Evolutionary conservation across 768 basidiomycete species (phyloP).

Genomic region (Cantharellus anzutake): DNA sequence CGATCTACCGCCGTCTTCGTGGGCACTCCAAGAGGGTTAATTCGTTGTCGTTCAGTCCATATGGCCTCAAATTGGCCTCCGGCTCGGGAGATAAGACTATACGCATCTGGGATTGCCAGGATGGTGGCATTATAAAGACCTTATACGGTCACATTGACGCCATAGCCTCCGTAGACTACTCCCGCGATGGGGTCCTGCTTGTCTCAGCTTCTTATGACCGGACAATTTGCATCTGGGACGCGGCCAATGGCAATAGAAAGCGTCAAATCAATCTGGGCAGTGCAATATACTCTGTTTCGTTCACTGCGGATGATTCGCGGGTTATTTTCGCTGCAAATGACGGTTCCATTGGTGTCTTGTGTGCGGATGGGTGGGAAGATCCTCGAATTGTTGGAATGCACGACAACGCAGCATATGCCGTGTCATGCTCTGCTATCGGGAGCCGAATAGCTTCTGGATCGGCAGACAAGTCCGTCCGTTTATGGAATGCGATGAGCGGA

Average conservation of each 20-base stretch:
- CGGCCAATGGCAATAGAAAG: background rate
- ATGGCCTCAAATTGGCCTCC: background rate
- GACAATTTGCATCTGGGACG: background rate
- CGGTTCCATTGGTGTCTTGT: background rate
- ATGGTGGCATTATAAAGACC: too few species aligned
- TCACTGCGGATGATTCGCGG: background rate
- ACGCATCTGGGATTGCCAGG: background rate
- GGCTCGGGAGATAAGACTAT: background rate
- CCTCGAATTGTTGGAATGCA: conserved; percentile 16
- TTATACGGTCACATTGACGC: background rate
- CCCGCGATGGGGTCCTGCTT: background rate
- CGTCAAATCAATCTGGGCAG: background rate
- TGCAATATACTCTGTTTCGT: background rate
- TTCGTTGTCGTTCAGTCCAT: too few species aligned
- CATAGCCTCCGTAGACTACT: background rate
- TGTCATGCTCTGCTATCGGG: conserved; percentile 26
- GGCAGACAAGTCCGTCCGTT: conserved; percentile 23
- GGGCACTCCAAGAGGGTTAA: too few species aligned
- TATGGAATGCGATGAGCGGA: conserved; percentile 18
- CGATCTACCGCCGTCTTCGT: too few species aligned
- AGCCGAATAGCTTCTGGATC: conserved; percentile 23
- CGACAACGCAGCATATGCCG: conserved; percentile 26
- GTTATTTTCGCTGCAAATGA: background rate
- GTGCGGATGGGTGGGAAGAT: background rate
- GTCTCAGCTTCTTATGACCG: background rate